phyloP scores from a whole-genome alignment of 768 basidiomycete genomes.

The Kwoniella mangroviensis region DNA sequence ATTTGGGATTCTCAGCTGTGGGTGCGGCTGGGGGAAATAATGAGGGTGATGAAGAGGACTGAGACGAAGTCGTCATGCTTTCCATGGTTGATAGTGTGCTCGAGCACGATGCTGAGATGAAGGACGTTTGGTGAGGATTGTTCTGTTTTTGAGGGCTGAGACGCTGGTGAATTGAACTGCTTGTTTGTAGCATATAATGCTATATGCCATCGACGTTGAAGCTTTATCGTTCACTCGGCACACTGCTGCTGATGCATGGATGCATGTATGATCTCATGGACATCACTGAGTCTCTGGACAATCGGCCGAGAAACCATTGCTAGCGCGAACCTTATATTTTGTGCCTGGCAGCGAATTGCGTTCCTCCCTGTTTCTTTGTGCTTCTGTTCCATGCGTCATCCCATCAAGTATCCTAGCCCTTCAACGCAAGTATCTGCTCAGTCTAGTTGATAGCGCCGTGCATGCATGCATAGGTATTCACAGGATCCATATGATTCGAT shows the following conservation, averaged over 20 bases:
- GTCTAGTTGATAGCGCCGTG: too few species aligned
- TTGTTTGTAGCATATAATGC: background rate
- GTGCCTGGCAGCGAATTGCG: background rate
- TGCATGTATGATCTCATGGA: background rate
- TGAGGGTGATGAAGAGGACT: background rate
- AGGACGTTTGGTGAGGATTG: background rate
- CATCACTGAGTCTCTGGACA: background rate
- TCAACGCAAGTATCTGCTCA: too few species aligned
- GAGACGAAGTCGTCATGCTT: background rate
- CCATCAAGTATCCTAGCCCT: too few species aligned
- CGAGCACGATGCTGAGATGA: background rate
- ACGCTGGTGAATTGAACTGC: background rate
- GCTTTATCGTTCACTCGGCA: background rate
- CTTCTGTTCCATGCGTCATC: too few species aligned
- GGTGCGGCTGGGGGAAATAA: background rate
- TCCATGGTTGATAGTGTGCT: background rate
- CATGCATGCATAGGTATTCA: too few species aligned
- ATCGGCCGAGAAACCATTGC: background rate
- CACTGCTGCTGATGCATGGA: background rate
- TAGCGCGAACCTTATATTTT: background rate
- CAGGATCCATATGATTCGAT: too few species aligned
- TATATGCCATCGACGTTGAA: background rate
- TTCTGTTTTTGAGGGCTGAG: background rate
- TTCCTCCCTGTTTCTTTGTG: background rate
- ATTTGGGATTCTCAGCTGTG: background rate